These are phyloP conservation scores for Hymenoscyphus infarciens DNA, from an alignment of 2,329 filamentous ascomycete genomes.

Conservation along the genomic window DNA sequence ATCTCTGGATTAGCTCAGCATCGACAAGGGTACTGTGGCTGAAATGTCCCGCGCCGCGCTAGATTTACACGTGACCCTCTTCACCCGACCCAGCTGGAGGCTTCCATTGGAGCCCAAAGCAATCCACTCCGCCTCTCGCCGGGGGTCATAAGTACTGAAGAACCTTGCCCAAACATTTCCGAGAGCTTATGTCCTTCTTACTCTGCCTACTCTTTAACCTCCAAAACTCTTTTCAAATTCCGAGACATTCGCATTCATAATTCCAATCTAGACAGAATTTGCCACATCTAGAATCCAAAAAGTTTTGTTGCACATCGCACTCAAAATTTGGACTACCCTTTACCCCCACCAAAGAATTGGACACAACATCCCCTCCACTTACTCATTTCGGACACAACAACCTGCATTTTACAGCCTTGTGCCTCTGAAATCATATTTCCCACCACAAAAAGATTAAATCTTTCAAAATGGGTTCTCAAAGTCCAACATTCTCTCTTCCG, in stretches of 20 bases:
- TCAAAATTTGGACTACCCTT: slow-evolving; percentile 6
- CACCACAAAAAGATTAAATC: slow-evolving; percentile 30
- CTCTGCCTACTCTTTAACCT: neutral
- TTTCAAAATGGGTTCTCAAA: slow-evolving; percentile 26
- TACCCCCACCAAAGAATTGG: slow-evolving; percentile 8
- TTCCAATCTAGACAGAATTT: neutral
- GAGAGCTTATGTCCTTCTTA: neutral
- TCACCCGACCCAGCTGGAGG: no score
- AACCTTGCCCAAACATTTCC: neutral
- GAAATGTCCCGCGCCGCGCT: no score
- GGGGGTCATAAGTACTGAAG: neutral
- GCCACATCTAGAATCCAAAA: slow-evolving; percentile 5
- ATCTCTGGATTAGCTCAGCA: neutral
- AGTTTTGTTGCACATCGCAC: slow-evolving; percentile 20
- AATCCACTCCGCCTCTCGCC: no score
- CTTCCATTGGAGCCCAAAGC: no score
- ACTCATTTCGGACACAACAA: slow-evolving; percentile 24
- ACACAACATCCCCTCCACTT: slow-evolving; percentile 26
- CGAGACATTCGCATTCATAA: neutral
- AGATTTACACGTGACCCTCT: no score
- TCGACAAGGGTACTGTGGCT: neutral
- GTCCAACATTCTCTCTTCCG: slow-evolving; percentile 21
- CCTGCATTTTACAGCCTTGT: slow-evolving; percentile 21
- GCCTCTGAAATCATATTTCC: slow-evolving; percentile 5
- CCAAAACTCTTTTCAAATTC: neutral